Base-by-base conservation (phyloP, 2,329 filamentous ascomycete species). In the Leptoxyphium fumago region DNA sequence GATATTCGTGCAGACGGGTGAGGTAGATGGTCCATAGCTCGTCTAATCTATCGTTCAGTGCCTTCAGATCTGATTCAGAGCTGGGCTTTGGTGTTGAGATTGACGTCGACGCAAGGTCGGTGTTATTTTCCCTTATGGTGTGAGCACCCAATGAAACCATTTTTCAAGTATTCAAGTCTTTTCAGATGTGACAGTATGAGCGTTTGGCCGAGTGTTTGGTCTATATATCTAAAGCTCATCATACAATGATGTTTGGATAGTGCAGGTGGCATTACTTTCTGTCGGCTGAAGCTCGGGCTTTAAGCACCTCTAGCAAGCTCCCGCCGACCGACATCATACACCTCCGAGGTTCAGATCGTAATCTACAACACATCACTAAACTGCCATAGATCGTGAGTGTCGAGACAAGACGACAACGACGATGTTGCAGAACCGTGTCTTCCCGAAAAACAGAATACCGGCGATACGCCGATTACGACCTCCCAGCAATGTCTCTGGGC, bases 11-110 rank as follows among this genome's bases (percentile, higher is more conserved):
- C 1, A 88, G 64, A 1, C 82, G 69, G 43, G 58, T 48, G 9
- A 89, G 74, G 57, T 87, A 85, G 29, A 68, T 71, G 59, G 74
- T 72, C 18, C 86, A 67, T 26, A 85, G 70, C 41, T 55, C 50
- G 59, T 87, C 82, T 44, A 87, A 75, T 29, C 53, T 50, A 52
- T 57, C 55, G 55, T 69, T 46, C 26, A 67, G 52, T 8, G 45
- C 50, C 11, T n/a, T 13, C 14, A 47, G 44, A 36, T 36, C 32
- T 36, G 32, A 36, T 13, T 13, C 32, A 36, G 32, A 26, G 7
- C 21, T 26, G 21, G 21, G 21, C 21, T 26, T 26, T 26, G 21
- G 7, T 26, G 7, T 26, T 26, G 21, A 26, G 21, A 7, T 26
- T 26, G 21, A 7, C 7, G 21, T 26, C 21, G 21, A 26, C 7